These are phyloP conservation scores for Cryptococcus sp. DNA, from an alignment of 1,284 basidiomycete genomes.

Conservation along the genomic window DNA sequence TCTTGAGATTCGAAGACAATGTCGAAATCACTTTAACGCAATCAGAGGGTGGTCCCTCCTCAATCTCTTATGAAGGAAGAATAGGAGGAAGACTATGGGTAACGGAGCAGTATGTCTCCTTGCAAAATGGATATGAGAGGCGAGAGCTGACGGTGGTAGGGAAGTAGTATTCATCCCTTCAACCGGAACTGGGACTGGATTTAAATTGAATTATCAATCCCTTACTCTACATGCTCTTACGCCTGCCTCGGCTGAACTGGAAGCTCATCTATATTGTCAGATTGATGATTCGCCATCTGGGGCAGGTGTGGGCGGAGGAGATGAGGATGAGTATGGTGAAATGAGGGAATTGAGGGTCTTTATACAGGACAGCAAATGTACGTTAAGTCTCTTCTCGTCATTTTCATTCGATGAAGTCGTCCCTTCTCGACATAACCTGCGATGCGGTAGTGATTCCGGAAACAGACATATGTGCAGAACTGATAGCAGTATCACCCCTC, in stretches of 20 bases:
- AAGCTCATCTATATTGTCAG: conserved; percentile 80
- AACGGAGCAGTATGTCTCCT: conserved; percentile 64
- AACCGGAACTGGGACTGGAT: conserved; percentile 53
- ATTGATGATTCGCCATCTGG: conserved; percentile 53
- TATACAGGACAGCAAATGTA: conserved; percentile 62
- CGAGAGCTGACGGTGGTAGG: not conserved
- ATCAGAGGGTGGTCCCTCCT: conserved; percentile 39
- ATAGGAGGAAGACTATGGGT: conserved; percentile 67
- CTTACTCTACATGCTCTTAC: conserved; percentile 87
- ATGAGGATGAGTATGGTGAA: conserved; percentile 54
- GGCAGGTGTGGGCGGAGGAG: conserved; percentile 20
- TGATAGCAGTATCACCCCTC: conserved; percentile 67
- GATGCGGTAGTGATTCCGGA: no score
- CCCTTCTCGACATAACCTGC: no score
- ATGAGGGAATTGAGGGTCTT: conserved; percentile 74
- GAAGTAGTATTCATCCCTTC: conserved; percentile 62
- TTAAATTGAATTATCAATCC: conserved; percentile 73
- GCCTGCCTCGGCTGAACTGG: conserved; percentile 54
- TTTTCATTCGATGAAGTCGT: no score
- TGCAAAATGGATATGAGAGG: not conserved
- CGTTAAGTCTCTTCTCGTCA: conserved; percentile 46
- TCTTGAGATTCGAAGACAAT: conserved; percentile 67
- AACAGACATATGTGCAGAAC: no score
- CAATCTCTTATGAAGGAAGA: conserved; percentile 28
- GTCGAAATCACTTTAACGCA: conserved; percentile 59